Base-by-base conservation (phyloP, 805 yeast genomes). In the Candida bentonensis region DNA sequence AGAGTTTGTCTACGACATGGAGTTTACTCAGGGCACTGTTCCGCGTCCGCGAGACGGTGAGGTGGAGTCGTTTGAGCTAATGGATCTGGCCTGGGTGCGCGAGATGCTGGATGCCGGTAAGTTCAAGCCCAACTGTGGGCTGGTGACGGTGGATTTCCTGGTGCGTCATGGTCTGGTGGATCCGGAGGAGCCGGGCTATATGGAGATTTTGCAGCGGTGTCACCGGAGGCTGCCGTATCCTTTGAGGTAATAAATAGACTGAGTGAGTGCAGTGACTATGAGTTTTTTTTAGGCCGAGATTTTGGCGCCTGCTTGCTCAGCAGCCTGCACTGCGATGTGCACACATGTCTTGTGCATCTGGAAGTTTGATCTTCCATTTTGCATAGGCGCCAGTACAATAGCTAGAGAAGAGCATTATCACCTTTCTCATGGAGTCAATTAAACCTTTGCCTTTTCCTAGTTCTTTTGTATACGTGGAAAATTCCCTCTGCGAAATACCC, bases 71-170 rank as follows among this genome's bases (percentile, higher is more conserved):
- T 92, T 92, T 60, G 54, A 62, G 46, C 65, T 88, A 40, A 67
- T 84, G 77, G 59, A 66, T 3, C 56, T 85, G 1, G 74, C 69
- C 2, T 80, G 82, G 49, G 74, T 84, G 1, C 48, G 69, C 27
- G 46, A 55, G 23, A 67, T 72, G n/a, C 54, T 89, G 23, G 55
- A 55, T 11, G 60, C 61, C 0, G 76, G 76, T 1, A 76, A 80
- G 53, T 92, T 92, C 66, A 92, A 89, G 61, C 95, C 95, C 22
- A 92, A 89, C 55, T 82, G 95, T 64, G 94, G 81, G 0, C 51
- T 62, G n/a, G 80, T 88, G 2, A 67, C 83, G 23, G 68, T 87
- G 15, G 96, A 89, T 53, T 92, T 92, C 55, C 66, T 92, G 45
- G 72, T 88, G n/a, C 76, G 98, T 52, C 88, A 82, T 54, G 95